These are phyloP conservation scores for Cytospora chrysosperma DNA, from an alignment of 2,329 filamentous ascomycete genomes.

Conservation along the genomic window DNA sequence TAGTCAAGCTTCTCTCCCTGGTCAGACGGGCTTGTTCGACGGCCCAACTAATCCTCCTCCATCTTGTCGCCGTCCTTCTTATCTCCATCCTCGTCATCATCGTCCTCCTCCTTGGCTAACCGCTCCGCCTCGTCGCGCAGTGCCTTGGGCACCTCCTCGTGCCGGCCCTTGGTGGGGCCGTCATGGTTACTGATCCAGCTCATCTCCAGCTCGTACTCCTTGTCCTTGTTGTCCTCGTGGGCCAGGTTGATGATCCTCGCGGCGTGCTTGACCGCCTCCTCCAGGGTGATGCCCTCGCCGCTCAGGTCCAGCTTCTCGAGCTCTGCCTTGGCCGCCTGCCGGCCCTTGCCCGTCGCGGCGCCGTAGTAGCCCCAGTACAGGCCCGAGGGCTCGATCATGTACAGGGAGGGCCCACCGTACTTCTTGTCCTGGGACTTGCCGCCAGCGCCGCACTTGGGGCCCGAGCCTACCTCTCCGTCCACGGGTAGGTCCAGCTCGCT, in stretches of 20 bases:
- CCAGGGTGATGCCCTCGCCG: constrained; percentile 71
- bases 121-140: constrained; percentile 88
- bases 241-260: constrained; percentile 96
- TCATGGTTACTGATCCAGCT: constrained; percentile 88
- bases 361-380: constrained; percentile 99
- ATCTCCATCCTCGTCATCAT: constrained; percentile 78
- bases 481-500: constrained; percentile 81
- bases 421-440: constrained; percentile 74
- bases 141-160: constrained; percentile 90
- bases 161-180: constrained; percentile 87
- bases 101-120: constrained; percentile 82
- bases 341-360: constrained; percentile 93
- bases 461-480: constrained; percentile 84
- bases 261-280: constrained; percentile 92
- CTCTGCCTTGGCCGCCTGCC: constrained; percentile 96
- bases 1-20: background rate
- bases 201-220: constrained; percentile 99
- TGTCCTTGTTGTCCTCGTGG: constrained; percentile 99
- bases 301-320: constrained; percentile 94
- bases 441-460: constrained; percentile 75
- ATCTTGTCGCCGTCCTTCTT: constrained; percentile 74
- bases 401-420: constrained; percentile 87
- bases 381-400: constrained; percentile 98
- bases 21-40: constrained; percentile 6
- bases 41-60: constrained; percentile 58